Evolutionary conservation across 2,329 filamentous ascomycete species (phyloP).

Genomic region (Myotisia sp.): DNA sequence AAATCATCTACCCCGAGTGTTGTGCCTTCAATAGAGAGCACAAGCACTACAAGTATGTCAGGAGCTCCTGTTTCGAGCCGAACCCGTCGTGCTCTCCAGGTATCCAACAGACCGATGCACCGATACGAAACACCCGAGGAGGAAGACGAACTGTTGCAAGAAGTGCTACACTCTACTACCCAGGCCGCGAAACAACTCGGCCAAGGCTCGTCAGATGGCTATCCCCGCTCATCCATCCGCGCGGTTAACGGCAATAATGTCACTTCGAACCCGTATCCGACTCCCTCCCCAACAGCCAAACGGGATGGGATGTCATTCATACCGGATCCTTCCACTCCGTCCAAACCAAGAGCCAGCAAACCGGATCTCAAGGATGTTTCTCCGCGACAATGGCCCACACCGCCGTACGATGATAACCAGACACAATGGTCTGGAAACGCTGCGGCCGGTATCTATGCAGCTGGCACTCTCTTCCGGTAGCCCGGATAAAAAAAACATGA

Average conservation of each 20-base stretch:
- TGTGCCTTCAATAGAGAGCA: conserved; percentile 16
- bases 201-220: neutral
- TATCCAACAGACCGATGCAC: conserved; percentile 57
- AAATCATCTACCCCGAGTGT: conserved; percentile 17
- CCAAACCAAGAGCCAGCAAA: conserved; percentile 57
- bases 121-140: conserved; percentile 92
- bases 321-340: conserved; percentile 33
- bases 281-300: conserved; percentile 67
- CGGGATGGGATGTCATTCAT: conserved; percentile 63
- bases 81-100: conserved; percentile 59
- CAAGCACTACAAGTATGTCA: conserved; percentile 6
- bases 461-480: too few relatives aligned
- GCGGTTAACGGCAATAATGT: conserved; percentile 13
- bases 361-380: conserved; percentile 41
- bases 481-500: too few relatives aligned
- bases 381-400: conserved; percentile 76
- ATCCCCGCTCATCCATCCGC: conserved; percentile 7
- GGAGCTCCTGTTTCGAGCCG: conserved; percentile 56
- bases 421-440: conserved; percentile 81
- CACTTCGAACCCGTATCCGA: conserved; percentile 45
- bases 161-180: conserved; percentile 65
- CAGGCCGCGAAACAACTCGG: conserved; percentile 55
- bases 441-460: conserved; percentile 67
- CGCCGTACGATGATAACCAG: conserved; percentile 84
- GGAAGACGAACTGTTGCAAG: conserved; percentile 88